Base-by-base conservation (phyloP, 495 filamentous ascomycete species). In the Penicillium silybi region DNA sequence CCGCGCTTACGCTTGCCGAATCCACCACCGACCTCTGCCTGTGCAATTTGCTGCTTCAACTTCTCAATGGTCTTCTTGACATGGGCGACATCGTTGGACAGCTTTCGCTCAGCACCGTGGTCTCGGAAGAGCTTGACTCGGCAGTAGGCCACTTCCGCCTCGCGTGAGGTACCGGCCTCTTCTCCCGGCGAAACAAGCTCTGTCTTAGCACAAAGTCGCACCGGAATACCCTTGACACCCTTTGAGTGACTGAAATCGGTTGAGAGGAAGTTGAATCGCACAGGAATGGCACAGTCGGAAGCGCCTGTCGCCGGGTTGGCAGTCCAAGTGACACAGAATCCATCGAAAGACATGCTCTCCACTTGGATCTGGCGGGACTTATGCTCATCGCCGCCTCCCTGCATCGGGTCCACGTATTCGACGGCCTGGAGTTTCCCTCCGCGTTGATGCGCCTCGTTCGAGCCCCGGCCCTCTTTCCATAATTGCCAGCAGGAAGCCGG, bases 241-340 rank as follows among this genome's bases (percentile, higher is more conserved):
- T 97, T 96, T 10, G 92, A 96, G 60, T 95, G 92, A 67, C 89
- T 96, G 66, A 96, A 97, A 64, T 97, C 92, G 19, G 92, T 97
- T 0, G 92, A 97, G 0, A 97, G 78, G 61, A 97, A 97, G 69
- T 97, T 97, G 78, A 96, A 97, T 44, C 90, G 87, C 9, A 96
- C 87, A 18, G 88, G 83, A 44, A 97, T 80, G 26, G 79, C 84
- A 66, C 87, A 90, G 48, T 95, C 87, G 5, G 85, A 73, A 0
- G 71, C 60, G 0, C 79, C 80, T 10, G 66, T 64, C 45, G 79
- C 80, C 20, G 79, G 57, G 25, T 81, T 79, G 1, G 90, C 86
- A 7, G 83, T 88, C 92, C 92, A 97, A 27, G 83, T 83, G 11
- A 96, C 88, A 9, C 84, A 88, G 64, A 97, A 96, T 7, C 92